A percentile compares a stretch with the other conserved stretches of the same genome.
These are phyloP conservation scores for Annulohypoxylon maeteangense DNA, from an alignment of 495 filamentous ascomycete species.

Conservation along the genomic window DNA sequence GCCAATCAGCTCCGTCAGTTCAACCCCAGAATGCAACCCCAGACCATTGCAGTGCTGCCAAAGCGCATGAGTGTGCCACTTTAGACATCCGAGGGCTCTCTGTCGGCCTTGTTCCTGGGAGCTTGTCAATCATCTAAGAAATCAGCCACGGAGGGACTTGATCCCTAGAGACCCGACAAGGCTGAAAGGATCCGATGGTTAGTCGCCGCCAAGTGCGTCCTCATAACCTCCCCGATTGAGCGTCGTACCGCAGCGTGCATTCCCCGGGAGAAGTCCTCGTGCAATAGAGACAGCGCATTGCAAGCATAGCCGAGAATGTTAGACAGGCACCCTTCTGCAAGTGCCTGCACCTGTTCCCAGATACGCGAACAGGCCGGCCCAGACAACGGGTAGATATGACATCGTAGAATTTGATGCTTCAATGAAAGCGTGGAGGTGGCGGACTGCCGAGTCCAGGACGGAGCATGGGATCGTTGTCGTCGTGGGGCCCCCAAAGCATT, in stretches of 20 bases:
- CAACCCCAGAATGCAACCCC: constrained; percentile 41
- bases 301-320: constrained; percentile 43
- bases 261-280: constrained; percentile 46
- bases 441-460: constrained; percentile 26
- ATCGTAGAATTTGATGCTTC: constrained; percentile 24
- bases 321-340: constrained; percentile 40
- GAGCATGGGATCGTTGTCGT: constrained; percentile 32
- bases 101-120: constrained; percentile 33
- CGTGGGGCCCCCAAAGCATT: constrained; percentile 30
- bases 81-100: constrained; percentile 21
- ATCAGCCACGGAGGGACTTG: constrained; percentile 45
- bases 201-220: constrained; percentile 25
- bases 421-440: constrained; percentile 29
- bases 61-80: constrained; percentile 29
- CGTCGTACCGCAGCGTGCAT: constrained; percentile 47
- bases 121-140: constrained; percentile 43
- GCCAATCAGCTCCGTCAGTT: constrained; percentile 44
- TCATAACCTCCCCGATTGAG: constrained; percentile 35
- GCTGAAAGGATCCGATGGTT: constrained; percentile 46
- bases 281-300: constrained; percentile 42
- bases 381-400: constrained; percentile 45
- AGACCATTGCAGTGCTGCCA: constrained; percentile 34
- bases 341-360: constrained; percentile 37
- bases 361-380: constrained; percentile 43
- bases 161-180: constrained; percentile 46